These are phyloP conservation scores for Colletotrichum destructivum DNA, from an alignment of 2,329 filamentous ascomycete species.

Conservation along the genomic window DNA sequence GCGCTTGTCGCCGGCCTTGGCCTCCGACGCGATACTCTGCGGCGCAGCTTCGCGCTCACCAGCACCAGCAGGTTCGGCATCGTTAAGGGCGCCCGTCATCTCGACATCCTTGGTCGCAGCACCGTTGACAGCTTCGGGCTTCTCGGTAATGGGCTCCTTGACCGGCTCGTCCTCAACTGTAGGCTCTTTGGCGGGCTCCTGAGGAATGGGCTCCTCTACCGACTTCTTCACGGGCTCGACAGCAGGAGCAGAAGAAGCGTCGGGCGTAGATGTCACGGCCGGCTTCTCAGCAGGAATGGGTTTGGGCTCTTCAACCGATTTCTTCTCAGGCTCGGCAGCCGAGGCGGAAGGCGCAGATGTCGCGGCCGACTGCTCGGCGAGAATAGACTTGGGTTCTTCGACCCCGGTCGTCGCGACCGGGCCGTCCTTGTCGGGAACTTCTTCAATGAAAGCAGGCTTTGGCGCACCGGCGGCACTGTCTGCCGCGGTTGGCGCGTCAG, in stretches of 20 bases:
- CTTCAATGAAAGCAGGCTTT: constrained; percentile 40
- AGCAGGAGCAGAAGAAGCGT: neutral
- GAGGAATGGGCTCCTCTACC: constrained; percentile 45
- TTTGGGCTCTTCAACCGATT: constrained; percentile 43
- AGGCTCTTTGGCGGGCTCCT: constrained; percentile 48
- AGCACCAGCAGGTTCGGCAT: constrained; percentile 28
- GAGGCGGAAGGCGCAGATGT: neutral
- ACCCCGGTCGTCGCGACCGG: constrained; percentile 47
- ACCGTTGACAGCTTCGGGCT: constrained; percentile 39
- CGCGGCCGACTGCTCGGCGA: constrained; percentile 39
- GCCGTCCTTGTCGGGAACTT: constrained; percentile 34
- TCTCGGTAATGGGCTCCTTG: constrained; percentile 52
- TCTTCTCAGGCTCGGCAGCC: constrained; percentile 18
- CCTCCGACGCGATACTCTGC: constrained; percentile 43
- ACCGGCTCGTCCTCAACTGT: constrained; percentile 45
- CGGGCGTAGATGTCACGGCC: constrained; percentile 20
- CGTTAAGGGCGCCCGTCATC: constrained; percentile 46
- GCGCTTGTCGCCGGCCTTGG: constrained; percentile 54
- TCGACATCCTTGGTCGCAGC: constrained; percentile 43
- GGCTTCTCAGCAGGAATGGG: constrained; percentile 19
- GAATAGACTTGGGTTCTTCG: constrained; percentile 45
- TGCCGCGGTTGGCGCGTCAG: constrained; percentile 43
- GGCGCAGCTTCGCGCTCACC: constrained; percentile 37
- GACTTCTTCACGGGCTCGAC: constrained; percentile 32
- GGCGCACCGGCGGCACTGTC: constrained; percentile 55